phyloP scores from a whole-genome alignment of 2,329 filamentous ascomycete species.

The Fusarium domesticum region DNA sequence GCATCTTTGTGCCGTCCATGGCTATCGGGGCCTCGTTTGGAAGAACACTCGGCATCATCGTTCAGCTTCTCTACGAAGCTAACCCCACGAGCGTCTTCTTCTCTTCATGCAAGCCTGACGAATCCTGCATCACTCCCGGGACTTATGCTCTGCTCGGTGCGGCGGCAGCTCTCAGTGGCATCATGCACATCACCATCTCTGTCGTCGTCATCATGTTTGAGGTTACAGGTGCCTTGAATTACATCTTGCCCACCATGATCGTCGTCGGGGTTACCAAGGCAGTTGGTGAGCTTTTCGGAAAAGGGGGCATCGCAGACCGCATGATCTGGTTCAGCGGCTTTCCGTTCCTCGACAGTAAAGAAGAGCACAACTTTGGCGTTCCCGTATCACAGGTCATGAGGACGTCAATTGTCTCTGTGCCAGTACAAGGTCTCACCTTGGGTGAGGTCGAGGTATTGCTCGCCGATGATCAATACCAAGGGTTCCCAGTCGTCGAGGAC shows the following conservation, averaged over 20 bases:
- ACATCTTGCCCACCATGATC: constrained; percentile 98
- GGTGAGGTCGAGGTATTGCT: constrained; percentile 75
- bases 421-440: constrained; percentile 70
- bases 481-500: constrained; percentile 88
- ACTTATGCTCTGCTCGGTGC: constrained; percentile 96
- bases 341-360: constrained; percentile 94
- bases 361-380: constrained; percentile 94
- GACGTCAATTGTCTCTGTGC: constrained; percentile 68
- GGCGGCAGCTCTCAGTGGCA: constrained; percentile 85
- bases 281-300: constrained; percentile 86
- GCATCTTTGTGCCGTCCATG: constrained; percentile 98
- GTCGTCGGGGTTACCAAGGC: constrained; percentile 96
- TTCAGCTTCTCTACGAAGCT: constrained; percentile 82
- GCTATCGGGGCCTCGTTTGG: constrained; percentile 94
- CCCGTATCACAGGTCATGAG: constrained; percentile 91
- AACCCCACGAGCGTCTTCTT: constrained; percentile 85
- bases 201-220: constrained; percentile 99
- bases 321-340: constrained; percentile 99
- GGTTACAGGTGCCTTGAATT: constrained; percentile 92
- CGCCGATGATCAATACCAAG: constrained; percentile 77
- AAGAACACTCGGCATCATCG: constrained; percentile 88
- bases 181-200: constrained; percentile 97
- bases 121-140: constrained; percentile 93
- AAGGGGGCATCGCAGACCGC: constrained; percentile 92
- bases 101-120: constrained; percentile 81